A percentile compares a stretch with the other conserved stretches of the same genome.
These are phyloP conservation scores for Leccinum angustisporum DNA, from an alignment of 1,284 basidiomycete genomes.

Conservation along the genomic window DNA sequence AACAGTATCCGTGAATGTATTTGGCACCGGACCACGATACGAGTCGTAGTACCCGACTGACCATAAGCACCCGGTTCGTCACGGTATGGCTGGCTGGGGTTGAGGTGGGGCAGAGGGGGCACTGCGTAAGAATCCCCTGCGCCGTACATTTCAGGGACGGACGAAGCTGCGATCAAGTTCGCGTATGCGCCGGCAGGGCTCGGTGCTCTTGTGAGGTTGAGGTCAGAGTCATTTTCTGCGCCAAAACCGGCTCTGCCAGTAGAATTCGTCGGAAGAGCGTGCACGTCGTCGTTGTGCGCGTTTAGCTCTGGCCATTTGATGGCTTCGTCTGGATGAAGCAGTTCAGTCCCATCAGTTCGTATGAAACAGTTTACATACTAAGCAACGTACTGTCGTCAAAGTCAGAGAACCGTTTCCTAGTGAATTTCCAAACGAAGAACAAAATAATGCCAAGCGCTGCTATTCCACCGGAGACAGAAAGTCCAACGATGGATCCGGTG, in stretches of 20 bases:
- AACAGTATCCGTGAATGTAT: conserved; percentile 52
- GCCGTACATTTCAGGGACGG: conserved; percentile 49
- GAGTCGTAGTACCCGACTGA: conserved; percentile 67
- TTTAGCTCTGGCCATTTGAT: conserved; percentile 88
- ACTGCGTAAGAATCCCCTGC: conserved; percentile 72
- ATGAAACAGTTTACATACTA: conserved; percentile 16
- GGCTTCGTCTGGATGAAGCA: conserved; percentile 57
- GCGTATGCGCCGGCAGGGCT: conserved; percentile 43
- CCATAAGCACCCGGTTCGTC: conserved; percentile 57
- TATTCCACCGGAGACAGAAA: conserved; percentile 76
- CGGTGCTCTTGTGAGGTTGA: conserved; percentile 53
- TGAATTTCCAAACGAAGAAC: conserved; percentile 82
- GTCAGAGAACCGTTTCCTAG: conserved; percentile 68
- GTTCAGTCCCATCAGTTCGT: conserved; percentile 7
- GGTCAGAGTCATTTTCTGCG: conserved; percentile 54
- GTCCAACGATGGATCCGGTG: conserved; percentile 71
- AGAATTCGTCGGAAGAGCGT: conserved; percentile 61
- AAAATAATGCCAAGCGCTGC: conserved; percentile 64
- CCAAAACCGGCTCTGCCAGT: conserved; percentile 66
- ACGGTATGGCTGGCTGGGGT: conserved; percentile 71
- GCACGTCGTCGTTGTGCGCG: conserved; percentile 54
- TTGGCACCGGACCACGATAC: conserved; percentile 70
- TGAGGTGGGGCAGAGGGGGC: conserved; percentile 78
- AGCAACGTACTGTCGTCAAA: conserved; percentile 71
- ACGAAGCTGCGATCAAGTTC: conserved; percentile 45